A percentile compares a stretch with the other conserved stretches of the same genome.
Conservation (phyloP, 2,329 filamentous ascomycete species). For the Alternaria ethzedia region DNA sequence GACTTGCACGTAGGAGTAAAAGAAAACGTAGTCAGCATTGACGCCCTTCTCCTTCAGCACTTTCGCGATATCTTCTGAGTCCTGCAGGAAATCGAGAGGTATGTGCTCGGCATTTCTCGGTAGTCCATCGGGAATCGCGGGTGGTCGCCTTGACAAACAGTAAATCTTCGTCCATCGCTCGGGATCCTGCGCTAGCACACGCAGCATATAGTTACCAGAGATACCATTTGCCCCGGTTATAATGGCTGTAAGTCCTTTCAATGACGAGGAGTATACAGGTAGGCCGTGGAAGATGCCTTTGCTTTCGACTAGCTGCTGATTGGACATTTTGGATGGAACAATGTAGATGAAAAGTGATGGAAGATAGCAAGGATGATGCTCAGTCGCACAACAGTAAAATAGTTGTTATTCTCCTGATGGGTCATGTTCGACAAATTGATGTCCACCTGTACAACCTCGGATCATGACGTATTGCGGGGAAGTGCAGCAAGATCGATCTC, state of each 20-base stretch:
- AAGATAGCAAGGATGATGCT: not conserved
- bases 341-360: not conserved
- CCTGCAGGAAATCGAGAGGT: conserved; percentile 50
- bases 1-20: conserved; percentile 62
- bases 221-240: conserved; percentile 63
- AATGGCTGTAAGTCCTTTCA: conserved; percentile 57
- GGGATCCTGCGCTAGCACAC: conserved; percentile 55
- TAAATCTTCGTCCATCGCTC: conserved; percentile 61
- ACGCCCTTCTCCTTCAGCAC: conserved; percentile 44
- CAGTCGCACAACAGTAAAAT: not conserved
- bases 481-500: not conserved
- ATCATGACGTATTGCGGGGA: conserved; percentile 29
- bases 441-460: conserved; percentile 12
- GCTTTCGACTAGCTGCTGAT: conserved; percentile 32
- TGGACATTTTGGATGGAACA: conserved; percentile 20
- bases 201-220: conserved; percentile 59
- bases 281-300: conserved; percentile 59
- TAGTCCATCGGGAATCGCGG: conserved; percentile 46
- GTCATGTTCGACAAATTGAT: not conserved
- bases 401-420: not conserved
- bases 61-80: conserved; percentile 46
- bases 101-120: conserved; percentile 53
- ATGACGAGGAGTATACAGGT: conserved; percentile 52
- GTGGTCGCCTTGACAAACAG: conserved; percentile 56
- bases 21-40: conserved; percentile 57